These are phyloP conservation scores for Patellifolia procumbens DNA, from an alignment of 179 eudicot genomes.

Conservation along the genomic window DNA sequence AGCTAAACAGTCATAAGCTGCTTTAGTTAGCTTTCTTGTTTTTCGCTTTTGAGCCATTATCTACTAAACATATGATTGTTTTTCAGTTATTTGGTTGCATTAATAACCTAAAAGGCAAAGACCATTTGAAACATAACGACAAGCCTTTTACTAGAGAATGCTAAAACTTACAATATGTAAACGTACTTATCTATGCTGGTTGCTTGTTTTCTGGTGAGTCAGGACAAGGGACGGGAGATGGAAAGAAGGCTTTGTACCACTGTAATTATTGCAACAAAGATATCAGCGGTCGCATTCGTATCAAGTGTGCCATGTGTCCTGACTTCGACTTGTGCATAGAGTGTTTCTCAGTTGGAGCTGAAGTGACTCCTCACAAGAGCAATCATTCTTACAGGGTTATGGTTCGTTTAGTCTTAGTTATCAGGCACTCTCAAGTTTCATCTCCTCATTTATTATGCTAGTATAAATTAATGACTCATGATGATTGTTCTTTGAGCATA, in stretches of 20 bases:
- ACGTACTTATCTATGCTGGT: neutral
- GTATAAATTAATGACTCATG: neutral
- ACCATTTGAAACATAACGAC: neutral
- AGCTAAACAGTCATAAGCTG: neutral
- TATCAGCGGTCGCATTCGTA: slow-evolving; percentile 67
- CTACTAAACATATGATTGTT: neutral
- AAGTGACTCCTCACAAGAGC: slow-evolving; percentile 43
- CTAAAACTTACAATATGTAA: neutral
- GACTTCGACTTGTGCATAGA: slow-evolving; percentile 49
- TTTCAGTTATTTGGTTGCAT: neutral
- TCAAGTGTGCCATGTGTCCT: slow-evolving; percentile 66
- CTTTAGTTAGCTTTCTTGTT: neutral
- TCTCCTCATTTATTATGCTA: neutral
- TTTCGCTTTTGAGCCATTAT: neutral
- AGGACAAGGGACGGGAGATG: slow-evolving; percentile 63
- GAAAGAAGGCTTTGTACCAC: slow-evolving; percentile 70
- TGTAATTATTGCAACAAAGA: slow-evolving; percentile 86
- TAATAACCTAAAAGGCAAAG: neutral
- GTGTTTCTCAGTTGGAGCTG: slow-evolving; percentile 45
- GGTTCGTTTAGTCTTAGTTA: slow-evolving; percentile 27
- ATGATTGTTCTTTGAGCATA: neutral
- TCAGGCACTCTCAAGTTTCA: neutral
- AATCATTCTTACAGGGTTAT: slow-evolving; percentile 45
- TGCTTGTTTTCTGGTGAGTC: slow-evolving; percentile 9
- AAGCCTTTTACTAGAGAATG: slow-evolving; percentile 1